A percentile compares a stretch with the other conserved stretches of the same genome.
Evolutionary conservation across 257 asterid genomes (phyloP).

Genomic region (Petunia axillaris): DNA sequence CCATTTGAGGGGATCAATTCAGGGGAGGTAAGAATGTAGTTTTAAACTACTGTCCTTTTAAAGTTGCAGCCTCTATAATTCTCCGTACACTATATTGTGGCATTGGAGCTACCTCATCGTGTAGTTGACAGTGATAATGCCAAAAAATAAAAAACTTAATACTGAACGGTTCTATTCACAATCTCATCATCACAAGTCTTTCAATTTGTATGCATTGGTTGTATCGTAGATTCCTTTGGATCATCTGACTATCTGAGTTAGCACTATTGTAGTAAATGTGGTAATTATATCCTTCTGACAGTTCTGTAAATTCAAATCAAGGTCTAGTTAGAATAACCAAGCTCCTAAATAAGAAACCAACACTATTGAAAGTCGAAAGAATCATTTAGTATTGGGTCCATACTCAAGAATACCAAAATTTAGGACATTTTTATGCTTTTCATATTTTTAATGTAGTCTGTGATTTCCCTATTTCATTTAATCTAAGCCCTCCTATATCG

Average conservation of each 20-base stretch:
- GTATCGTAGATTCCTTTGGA: conserved; percentile 17
- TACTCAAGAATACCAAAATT: too few species aligned
- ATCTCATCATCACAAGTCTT: conserved; percentile 8
- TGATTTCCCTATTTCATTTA: background rate
- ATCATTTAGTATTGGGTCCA: too few species aligned
- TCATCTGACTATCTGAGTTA: background rate
- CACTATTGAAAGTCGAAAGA: too few species aligned
- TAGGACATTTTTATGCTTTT: too few species aligned
- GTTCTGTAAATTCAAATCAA: too few species aligned
- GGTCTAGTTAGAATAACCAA: too few species aligned
- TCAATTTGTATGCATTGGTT: background rate
- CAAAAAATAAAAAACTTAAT: background rate
- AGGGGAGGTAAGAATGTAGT: conserved; percentile 73
- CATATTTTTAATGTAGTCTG: background rate
- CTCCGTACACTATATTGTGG: background rate
- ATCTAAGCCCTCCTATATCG: background rate
- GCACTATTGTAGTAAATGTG: conserved; percentile 4
- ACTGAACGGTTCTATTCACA: background rate
- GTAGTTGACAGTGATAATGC: background rate
- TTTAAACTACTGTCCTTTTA: background rate
- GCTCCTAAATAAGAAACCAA: too few species aligned
- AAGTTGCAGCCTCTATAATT: conserved; percentile 14
- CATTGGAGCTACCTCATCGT: background rate
- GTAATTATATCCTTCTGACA: background rate
- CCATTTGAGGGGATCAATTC: conserved; percentile 83